phyloP scores from a whole-genome alignment of 768 basidiomycete genomes.

The Tylopilus sp. region DNA sequence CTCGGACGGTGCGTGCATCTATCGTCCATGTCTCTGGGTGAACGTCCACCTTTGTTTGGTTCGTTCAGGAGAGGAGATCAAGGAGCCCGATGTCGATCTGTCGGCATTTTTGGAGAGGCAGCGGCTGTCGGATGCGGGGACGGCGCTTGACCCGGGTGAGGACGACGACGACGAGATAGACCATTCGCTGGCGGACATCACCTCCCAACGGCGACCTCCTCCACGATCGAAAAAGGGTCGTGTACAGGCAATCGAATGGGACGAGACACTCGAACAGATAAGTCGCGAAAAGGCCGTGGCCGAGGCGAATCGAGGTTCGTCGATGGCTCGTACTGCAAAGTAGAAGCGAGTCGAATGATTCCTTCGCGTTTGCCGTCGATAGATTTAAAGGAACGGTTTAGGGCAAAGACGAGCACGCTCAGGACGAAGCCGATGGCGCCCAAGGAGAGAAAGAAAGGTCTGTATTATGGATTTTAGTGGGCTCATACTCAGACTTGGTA shows the following conservation, averaged over 20 bases:
- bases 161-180: conserved; percentile 59
- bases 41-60: neutral
- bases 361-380: neutral
- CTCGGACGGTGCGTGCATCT: conserved; percentile 59
- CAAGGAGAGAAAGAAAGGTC: conserved; percentile 40
- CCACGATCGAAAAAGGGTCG: conserved; percentile 56
- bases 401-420: conserved; percentile 51
- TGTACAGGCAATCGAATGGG: conserved; percentile 64
- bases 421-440: conserved; percentile 34
- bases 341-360: neutral
- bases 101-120: conserved; percentile 65
- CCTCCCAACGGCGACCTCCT: conserved; percentile 25
- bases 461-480: neutral
- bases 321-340: neutral
- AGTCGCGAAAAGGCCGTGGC: conserved; percentile 67
- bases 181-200: conserved; percentile 51
- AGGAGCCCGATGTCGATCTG: conserved; percentile 73
- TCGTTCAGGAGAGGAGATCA: conserved; percentile 57
- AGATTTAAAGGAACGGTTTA: conserved; percentile 61
- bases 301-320: conserved; percentile 70
- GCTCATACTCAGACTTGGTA: conserved; percentile 1
- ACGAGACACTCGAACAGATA: conserved; percentile 60
- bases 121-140: conserved; percentile 39
- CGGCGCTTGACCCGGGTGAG: conserved; percentile 23
- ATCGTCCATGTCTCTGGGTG: too few relatives aligned